Percentiles rank a stretch among this genome's conserved stretches.
phyloP scores from a whole-genome alignment of 805 yeast species.

The Clavispora fructus region DNA sequence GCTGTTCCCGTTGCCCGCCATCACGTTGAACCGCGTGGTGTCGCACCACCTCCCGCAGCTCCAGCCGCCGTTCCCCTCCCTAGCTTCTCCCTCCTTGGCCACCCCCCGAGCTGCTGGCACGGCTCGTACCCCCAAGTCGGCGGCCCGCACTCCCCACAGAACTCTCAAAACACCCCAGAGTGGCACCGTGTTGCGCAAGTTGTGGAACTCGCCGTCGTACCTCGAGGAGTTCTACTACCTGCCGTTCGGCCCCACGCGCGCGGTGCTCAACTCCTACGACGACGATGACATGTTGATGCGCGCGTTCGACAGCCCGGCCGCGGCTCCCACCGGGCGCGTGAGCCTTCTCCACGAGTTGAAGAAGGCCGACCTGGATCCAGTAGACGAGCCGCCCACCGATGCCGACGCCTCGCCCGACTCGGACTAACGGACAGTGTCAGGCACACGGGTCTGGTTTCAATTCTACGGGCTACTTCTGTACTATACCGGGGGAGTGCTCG shows the following conservation, averaged over 20 bases:
- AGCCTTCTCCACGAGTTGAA: constrained; percentile 7
- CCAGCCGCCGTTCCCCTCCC: constrained; percentile 5
- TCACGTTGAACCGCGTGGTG: constrained; percentile 5
- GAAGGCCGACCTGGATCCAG: constrained; percentile 8
- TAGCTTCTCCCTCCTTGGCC: constrained; percentile 1
- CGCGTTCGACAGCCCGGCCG: constrained; percentile 32
- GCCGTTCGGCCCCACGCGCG: constrained; percentile 15
- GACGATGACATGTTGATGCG: constrained; percentile 43
- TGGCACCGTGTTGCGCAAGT: constrained; percentile 42
- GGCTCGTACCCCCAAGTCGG: constrained; percentile 33
- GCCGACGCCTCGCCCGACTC: not conserved
- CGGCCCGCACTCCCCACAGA: constrained; percentile 31
- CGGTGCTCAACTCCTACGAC: constrained; percentile 33
- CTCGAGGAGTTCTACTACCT: constrained; percentile 64
- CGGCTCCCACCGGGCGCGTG: not conserved
- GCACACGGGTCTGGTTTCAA: too few relatives aligned
- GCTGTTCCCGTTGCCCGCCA: constrained; percentile 9
- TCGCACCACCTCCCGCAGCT: constrained; percentile 6
- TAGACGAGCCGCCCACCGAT: not conserved
- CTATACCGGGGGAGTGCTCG: not conserved
- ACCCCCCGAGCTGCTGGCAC: constrained; percentile 10
- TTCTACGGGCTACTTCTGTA: not conserved
- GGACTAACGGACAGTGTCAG: not conserved
- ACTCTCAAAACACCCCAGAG: constrained; percentile 36
- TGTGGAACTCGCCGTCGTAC: constrained; percentile 64